phyloP scores from a whole-genome alignment of 176 grass and related monocot genomes.

The Pontederia paniculata region DNA sequence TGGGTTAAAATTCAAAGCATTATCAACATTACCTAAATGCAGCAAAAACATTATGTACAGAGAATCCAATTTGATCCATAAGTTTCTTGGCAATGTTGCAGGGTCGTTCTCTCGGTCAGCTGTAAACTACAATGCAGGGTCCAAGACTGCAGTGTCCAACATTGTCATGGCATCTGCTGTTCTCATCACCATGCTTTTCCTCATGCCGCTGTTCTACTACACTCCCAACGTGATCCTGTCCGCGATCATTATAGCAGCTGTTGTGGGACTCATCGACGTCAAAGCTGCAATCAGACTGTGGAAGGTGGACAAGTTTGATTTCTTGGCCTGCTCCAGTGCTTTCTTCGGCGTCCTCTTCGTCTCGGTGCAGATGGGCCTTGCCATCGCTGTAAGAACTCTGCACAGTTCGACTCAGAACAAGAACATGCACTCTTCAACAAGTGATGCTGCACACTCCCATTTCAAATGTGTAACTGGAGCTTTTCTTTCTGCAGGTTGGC shows the following conservation, averaged over 20 bases:
- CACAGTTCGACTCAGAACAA: neutral
- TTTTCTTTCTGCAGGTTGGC: constrained; percentile 27
- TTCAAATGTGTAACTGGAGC: neutral
- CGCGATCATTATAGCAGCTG: constrained; percentile 93
- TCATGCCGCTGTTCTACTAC: constrained; percentile 97
- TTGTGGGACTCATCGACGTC: constrained; percentile 80
- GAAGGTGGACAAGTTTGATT: constrained; percentile 97
- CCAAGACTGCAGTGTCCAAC: constrained; percentile 80
- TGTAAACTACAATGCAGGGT: constrained; percentile 92
- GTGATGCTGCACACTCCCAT: neutral
- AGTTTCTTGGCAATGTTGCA: constrained; percentile 1
- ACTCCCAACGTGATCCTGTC: constrained; percentile 91
- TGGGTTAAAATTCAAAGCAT: too few species aligned
- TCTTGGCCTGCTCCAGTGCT: constrained; percentile 59
- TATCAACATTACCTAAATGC: too few species aligned
- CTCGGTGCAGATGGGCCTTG: constrained; percentile 82
- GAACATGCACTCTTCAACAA: neutral
- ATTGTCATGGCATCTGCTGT: constrained; percentile 86
- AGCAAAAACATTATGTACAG: too few species aligned
- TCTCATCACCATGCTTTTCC: constrained; percentile 83
- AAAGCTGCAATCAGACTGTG: constrained; percentile 51
- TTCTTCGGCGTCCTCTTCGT: constrained; percentile 87
- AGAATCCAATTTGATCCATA: neutral
- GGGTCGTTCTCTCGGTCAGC: constrained; percentile 93
- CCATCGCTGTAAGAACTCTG: constrained; percentile 42